Percentiles rank a stretch among this genome's conserved stretches.
Conservation (phyloP, 2,329 filamentous ascomycete species). For the Boeremia exigua region DNA sequence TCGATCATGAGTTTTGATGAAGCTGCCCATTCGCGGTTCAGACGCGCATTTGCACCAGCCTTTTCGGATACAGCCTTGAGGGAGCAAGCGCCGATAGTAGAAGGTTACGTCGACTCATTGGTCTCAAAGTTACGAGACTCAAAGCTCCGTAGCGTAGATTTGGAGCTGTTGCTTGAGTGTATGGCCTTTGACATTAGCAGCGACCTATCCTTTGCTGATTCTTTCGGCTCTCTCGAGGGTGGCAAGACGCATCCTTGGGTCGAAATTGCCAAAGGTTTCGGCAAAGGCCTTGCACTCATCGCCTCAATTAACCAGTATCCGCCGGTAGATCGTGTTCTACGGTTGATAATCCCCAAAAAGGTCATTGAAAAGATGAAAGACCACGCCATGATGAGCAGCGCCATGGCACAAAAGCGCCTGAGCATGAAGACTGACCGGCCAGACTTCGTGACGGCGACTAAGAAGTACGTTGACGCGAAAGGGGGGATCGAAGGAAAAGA, state of each 20-base stretch:
- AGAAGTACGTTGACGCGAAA: slow-evolving; percentile 31
- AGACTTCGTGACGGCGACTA: slow-evolving; percentile 37
- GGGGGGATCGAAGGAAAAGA: slow-evolving; percentile 33
- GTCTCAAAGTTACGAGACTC: slow-evolving; percentile 21
- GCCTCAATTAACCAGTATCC: slow-evolving; percentile 34
- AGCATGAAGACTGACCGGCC: slow-evolving; percentile 26
- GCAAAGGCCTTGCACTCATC: slow-evolving; percentile 40
- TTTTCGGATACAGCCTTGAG: slow-evolving; percentile 38
- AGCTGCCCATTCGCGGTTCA: slow-evolving; percentile 28
- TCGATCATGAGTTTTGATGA: slow-evolving; percentile 35
- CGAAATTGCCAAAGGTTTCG: slow-evolving; percentile 32
- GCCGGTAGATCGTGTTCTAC: slow-evolving; percentile 30
- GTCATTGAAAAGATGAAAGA: slow-evolving; percentile 29
- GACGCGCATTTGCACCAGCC: slow-evolving; percentile 33
- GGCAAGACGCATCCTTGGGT: slow-evolving; percentile 51
- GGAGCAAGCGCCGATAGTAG: slow-evolving; percentile 33
- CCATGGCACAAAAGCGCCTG: slow-evolving; percentile 32
- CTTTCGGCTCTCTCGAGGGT: slow-evolving; percentile 49
- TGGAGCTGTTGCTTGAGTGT: slow-evolving; percentile 26
- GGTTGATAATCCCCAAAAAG: slow-evolving; percentile 32
- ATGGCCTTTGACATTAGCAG: slow-evolving; percentile 43
- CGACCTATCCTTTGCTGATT: slow-evolving; percentile 60
- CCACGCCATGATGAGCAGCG: slow-evolving; percentile 32
- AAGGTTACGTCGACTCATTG: slow-evolving; percentile 32
- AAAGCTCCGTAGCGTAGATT: slow-evolving; percentile 17